Base-by-base conservation (phyloP, 768 basidiomycete species). In the Harrya chromipes region DNA sequence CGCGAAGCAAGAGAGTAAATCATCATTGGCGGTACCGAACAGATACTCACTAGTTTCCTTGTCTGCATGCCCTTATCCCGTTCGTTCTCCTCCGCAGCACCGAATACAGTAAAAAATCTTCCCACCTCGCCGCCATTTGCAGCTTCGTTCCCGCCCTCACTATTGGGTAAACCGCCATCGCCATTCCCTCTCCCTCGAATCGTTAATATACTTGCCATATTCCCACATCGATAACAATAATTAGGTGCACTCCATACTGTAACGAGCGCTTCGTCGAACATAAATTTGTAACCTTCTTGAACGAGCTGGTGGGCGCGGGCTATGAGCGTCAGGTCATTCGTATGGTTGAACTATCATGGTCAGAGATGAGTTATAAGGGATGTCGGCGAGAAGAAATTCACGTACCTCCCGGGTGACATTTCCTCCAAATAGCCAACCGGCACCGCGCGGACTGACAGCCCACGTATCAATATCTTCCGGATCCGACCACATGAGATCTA, bases 401-500 rank as follows among this genome's bases (percentile, higher is more conserved):
- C 70, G 34, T 42, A 89, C 91, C 77, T 95, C 93, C 55, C 76
- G 77, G 8, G 94, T 93, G 1, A 97, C 90, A 46, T 76, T 83
- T 13, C 78, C 84, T 7, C 94, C 94, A 56, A 97, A 97, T 19
- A 97, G 72, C 89, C 93, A 98, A 0, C 95, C 95, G 6, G 95
- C 95, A 17, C 95, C 95, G 34, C 95, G 80, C 4, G 95, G 95
- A 56, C 91, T 94, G 46, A 97, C 91, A 5, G 93, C 94, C 95
- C 95, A 98, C 36, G 88, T 94, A 35, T 90, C 87, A 35, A 95
- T 86, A 37, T 95, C 90, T 62, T 97, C 94, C 4, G 88, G 94
- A 67, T 97, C 94, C 31, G 90, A 93, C 95, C 95, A 98, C 93
- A 98, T 97, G 12, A 98, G 80, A 64, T 97, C 93, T 93, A 44